Evolutionary conservation across 495 filamentous ascomycete genomes (phyloP).

Genomic region (Penicillium riverlandense): DNA sequence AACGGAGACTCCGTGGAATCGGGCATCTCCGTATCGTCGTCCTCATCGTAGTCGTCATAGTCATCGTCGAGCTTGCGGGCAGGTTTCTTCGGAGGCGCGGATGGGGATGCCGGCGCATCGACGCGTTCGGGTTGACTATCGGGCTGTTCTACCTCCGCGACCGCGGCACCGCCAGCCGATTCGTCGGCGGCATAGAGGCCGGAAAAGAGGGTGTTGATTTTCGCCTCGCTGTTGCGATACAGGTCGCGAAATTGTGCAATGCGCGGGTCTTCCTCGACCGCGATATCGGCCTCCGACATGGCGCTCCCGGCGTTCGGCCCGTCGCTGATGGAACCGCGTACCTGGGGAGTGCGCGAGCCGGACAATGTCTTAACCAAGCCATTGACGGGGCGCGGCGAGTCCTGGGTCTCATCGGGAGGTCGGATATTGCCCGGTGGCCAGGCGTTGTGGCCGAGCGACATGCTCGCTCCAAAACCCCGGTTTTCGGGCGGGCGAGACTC

Average conservation of each 20-base stretch:
- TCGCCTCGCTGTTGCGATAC: constrained; percentile 52
- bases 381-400: constrained; percentile 40
- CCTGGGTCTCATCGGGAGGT: constrained; percentile 37
- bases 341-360: constrained; percentile 42
- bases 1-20: constrained; percentile 45
- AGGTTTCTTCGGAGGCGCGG: constrained; percentile 48
- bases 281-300: constrained; percentile 44
- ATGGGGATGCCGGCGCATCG: constrained; percentile 28
- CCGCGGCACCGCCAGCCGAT: constrained; percentile 13
- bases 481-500: constrained; percentile 41
- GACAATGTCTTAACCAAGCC: constrained; percentile 37
- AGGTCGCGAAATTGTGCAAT: constrained; percentile 54
- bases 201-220: constrained; percentile 53
- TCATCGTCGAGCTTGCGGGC: constrained; percentile 74
- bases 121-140: constrained; percentile 27
- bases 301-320: constrained; percentile 37
- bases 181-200: constrained; percentile 32
- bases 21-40: constrained; percentile 66
- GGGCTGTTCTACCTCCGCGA: constrained; percentile 20
- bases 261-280: constrained; percentile 57
- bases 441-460: constrained; percentile 46
- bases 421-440: constrained; percentile 44
- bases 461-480: constrained; percentile 45
- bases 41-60: constrained; percentile 76
- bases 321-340: constrained; percentile 43